These are phyloP conservation scores for Mycena filopes DNA, from an alignment of 768 basidiomycete genomes.

Conservation along the genomic window DNA sequence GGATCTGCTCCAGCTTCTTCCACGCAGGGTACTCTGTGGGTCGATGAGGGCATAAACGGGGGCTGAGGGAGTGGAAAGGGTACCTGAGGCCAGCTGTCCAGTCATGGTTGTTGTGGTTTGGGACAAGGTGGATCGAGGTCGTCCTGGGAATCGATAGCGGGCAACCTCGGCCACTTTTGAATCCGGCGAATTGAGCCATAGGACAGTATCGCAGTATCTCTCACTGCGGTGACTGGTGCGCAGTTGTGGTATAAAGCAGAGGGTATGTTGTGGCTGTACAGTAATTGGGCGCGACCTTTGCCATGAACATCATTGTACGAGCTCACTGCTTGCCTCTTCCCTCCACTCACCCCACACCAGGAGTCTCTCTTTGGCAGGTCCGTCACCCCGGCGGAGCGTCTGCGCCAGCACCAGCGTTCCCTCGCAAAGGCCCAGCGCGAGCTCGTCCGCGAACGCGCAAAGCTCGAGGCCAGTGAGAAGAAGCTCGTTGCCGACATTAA, in stretches of 20 bases:
- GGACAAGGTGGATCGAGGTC: conserved; percentile 10
- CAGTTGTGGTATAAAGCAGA: too few relatives aligned
- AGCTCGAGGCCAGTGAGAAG: conserved; percentile 97
- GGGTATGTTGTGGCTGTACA: too few relatives aligned
- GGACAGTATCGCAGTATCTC: too few relatives aligned
- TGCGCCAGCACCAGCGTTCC: conserved; percentile 96
- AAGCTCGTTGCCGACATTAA: conserved; percentile 96
- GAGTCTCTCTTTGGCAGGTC: conserved; percentile 96
- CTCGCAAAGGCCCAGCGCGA: conserved; percentile 98
- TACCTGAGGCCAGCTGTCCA: conserved; percentile 69
- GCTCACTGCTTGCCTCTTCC: conserved; percentile 20
- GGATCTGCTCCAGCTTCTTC: conserved; percentile 89
- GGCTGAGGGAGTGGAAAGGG: conserved; percentile 5
- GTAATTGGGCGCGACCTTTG: too few relatives aligned
- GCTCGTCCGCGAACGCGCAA: conserved; percentile 93
- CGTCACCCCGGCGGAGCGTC: conserved; percentile 94
- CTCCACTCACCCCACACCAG: conserved; percentile 51
- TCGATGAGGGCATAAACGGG: not conserved
- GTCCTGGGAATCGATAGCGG: conserved; percentile 4
- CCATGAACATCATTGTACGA: conserved; percentile 86
- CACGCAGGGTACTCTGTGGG: conserved; percentile 84
- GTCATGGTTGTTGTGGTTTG: conserved; percentile 54
- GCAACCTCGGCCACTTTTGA: conserved; percentile 16
- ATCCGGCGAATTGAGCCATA: too few relatives aligned
- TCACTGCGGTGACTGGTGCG: too few relatives aligned